Conservation (phyloP, 2,329 filamentous ascomycete genomes). For the Aureobasidium uvarum region DNA sequence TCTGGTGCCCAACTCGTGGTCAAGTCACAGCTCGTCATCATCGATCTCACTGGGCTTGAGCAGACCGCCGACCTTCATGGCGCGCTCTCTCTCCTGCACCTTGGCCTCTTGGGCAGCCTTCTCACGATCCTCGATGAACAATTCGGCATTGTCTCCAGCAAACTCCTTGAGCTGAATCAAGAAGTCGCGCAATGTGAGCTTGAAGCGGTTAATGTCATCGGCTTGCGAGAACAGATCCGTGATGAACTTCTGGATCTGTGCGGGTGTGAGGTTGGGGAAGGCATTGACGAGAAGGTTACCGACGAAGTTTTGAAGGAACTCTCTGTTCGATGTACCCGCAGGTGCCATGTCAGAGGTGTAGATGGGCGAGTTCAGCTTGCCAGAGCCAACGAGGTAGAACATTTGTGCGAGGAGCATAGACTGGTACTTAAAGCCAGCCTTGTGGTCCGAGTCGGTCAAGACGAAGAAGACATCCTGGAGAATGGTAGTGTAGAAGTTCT, state of each 20-base stretch:
- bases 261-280: constrained; percentile 84
- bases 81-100: constrained; percentile 83
- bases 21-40: constrained; percentile 78
- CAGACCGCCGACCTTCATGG: constrained; percentile 91
- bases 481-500: constrained; percentile 93
- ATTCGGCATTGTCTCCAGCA: constrained; percentile 87
- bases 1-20: constrained; percentile 45
- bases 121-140: constrained; percentile 93
- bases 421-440: constrained; percentile 98
- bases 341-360: constrained; percentile 82
- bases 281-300: constrained; percentile 80
- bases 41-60: constrained; percentile 97
- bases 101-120: constrained; percentile 83
- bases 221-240: constrained; percentile 85
- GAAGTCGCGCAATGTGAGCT: constrained; percentile 93
- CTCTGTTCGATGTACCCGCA: constrained; percentile 79
- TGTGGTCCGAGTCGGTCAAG: constrained; percentile 95
- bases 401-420: constrained; percentile 90
- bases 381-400: constrained; percentile 88
- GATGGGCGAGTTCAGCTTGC: constrained; percentile 90
- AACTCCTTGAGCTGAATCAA: constrained; percentile 97
- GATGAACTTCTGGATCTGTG: constrained; percentile 87
- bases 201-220: constrained; percentile 89
- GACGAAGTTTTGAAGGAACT: constrained; percentile 87
- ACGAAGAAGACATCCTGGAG: constrained; percentile 98